Evolutionary conservation across 768 basidiomycete genomes (phyloP), one percentile per base, ranked within the genome.

Genomic region (Nidularia pulvinata): DNA sequence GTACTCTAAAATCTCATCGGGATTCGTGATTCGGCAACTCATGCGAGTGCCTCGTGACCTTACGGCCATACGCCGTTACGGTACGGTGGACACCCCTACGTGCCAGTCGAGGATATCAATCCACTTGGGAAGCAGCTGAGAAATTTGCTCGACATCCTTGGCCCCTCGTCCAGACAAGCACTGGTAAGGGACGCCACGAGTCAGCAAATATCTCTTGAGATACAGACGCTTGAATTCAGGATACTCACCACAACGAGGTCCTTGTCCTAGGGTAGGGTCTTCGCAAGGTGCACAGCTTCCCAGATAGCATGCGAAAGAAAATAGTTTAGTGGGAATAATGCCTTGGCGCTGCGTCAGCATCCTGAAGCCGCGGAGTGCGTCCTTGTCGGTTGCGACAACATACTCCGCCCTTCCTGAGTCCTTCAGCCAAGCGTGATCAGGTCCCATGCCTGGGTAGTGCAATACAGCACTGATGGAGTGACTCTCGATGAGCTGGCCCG

Each of bases 131-230:
- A 99, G 77, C 39, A 98, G 76, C 62, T 95, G 75, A n/a, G 90
- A 94, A 53, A 99, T 95, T 65, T 98, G 91, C 59, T 96, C 91
- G 3, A 99, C 97, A 65, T 99, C 96, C 71, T 98, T 98, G 71
- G 98, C 95, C 14, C 97, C 97, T 57, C 96, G 85, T 48, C 96
- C 96, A 51, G 93, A 95, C 49, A 98, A 75, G 64, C 94, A 97
- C 92, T 95, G 55, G 25, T 10, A 10, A 10, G 6, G 25, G 25
- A n/a, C 14, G 6, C 3, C 25, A 32, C 5, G 34, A 3, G 16
- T 7, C 34, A 46, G n/a, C 14, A 16, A 10, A 43, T 3, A 14
- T 22, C 10, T 22, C 42, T 32, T 6, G 5, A n/a, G 3, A 30
- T 22, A 46, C 42, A 34, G 10, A 47, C 13, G 32, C 35, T 54